A percentile compares a stretch with the other conserved stretches of the same genome.
Conservation (phyloP, 2,329 filamentous ascomycete genomes). For the Cladophialophora carrionii region DNA sequence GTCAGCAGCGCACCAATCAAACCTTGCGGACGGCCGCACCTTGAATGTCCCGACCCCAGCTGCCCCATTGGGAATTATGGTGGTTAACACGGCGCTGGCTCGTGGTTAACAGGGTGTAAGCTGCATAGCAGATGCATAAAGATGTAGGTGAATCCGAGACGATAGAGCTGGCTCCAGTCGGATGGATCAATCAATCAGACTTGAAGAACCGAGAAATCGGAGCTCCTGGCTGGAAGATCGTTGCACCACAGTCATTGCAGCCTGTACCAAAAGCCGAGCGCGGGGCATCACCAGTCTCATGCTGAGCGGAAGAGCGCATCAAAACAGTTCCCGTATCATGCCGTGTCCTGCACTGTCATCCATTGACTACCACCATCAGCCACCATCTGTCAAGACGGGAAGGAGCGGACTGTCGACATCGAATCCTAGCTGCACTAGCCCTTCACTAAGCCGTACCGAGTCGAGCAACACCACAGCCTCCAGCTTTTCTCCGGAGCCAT, state of each 20-base stretch:
- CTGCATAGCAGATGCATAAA: background rate
- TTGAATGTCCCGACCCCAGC: background rate
- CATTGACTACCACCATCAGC: background rate
- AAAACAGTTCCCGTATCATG: background rate
- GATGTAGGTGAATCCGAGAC: background rate
- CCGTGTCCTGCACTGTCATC: background rate
- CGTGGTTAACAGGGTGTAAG: background rate
- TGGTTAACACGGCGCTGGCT: too few relatives aligned
- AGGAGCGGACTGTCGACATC: background rate
- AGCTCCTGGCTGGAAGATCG: background rate
- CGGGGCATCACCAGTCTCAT: background rate
- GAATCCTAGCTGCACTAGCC: background rate
- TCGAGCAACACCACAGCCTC: background rate
- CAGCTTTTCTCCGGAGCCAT: background rate
- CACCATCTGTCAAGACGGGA: background rate
- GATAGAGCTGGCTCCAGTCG: background rate
- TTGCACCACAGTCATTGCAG: background rate
- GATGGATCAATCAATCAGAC: background rate
- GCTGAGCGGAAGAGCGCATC: too few relatives aligned
- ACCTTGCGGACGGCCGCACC: background rate
- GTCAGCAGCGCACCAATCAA: background rate
- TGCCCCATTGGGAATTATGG: background rate
- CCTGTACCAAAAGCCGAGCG: background rate
- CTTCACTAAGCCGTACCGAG: background rate
- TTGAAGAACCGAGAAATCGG: background rate